Evolutionary conservation across 306 rosid genomes (phyloP).

Genomic region (Geum urbanum): DNA sequence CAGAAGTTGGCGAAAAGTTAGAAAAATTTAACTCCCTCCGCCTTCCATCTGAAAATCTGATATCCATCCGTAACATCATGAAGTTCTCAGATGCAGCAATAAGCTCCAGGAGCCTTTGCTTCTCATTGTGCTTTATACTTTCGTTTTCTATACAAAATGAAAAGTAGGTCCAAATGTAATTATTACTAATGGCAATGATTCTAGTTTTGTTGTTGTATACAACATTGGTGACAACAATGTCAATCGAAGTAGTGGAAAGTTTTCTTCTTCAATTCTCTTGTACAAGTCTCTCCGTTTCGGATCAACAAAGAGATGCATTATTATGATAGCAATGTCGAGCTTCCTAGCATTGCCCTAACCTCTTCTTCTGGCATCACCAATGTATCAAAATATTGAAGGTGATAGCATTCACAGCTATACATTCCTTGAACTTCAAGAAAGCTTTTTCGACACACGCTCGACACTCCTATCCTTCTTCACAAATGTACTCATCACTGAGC

Average conservation of each 20-base stretch:
- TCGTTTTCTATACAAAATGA: background rate
- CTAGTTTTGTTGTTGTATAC: slow-evolving; percentile 1
- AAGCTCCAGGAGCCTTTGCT: background rate
- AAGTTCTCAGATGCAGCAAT: background rate
- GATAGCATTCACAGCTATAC: slow-evolving; percentile 30
- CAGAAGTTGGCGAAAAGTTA: background rate
- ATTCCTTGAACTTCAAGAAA: slow-evolving; percentile 50
- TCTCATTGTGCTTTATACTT: background rate
- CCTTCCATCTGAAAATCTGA: background rate
- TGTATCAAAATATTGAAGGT: slow-evolving; percentile 69
- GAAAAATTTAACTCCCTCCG: no score
- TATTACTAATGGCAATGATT: background rate
- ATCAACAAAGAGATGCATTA: no score
- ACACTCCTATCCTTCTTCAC: slow-evolving; percentile 60
- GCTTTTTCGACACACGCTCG: slow-evolving; percentile 68
- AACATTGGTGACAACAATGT: background rate
- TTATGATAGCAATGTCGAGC: slow-evolving; percentile 44
- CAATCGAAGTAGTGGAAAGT: background rate
- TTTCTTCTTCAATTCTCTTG: background rate
- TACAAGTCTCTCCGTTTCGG: background rate
- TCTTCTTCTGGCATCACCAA: slow-evolving; percentile 69
- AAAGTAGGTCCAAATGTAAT: slow-evolving; percentile 1
- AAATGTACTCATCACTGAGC: slow-evolving; percentile 53
- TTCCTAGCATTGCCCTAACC: slow-evolving; percentile 48
- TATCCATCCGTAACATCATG: background rate